Conservation (phyloP, 805 yeast genomes). For the Candida sakaeoensis region DNA sequence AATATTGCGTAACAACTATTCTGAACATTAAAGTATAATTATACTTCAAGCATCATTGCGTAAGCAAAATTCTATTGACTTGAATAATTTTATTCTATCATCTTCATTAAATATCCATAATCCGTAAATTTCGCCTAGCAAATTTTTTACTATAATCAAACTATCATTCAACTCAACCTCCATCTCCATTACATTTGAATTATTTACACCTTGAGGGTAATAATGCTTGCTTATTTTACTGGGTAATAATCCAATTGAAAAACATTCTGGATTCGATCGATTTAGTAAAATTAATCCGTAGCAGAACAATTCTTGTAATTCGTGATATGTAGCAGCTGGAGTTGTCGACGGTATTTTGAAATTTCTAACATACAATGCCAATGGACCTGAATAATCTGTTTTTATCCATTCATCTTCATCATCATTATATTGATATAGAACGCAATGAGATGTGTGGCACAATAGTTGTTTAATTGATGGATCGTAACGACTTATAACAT, state of each 20-base stretch:
- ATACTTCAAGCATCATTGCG: conserved; percentile 25
- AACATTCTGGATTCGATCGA: conserved; percentile 64
- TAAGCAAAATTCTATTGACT: conserved; percentile 40
- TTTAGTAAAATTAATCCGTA: conserved; percentile 71
- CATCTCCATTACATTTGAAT: conserved; percentile 41
- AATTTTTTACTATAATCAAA: conserved; percentile 63
- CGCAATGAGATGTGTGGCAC: conserved; percentile 69
- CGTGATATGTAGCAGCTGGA: conserved; percentile 18
- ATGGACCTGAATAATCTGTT: conserved; percentile 64
- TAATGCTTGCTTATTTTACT: conserved; percentile 45
- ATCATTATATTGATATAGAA: conserved; percentile 60
- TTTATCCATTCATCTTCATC: conserved; percentile 70
- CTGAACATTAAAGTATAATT: no score
- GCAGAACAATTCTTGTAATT: conserved; percentile 46
- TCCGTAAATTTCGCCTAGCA: conserved; percentile 70
- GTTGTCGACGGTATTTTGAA: conserved; percentile 22
- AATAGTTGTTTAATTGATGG: conserved; percentile 65
- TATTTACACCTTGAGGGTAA: conserved; percentile 32
- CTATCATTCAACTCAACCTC: conserved; percentile 68
- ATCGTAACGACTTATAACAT: conserved; percentile 75
- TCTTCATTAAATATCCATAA: conserved; percentile 72
- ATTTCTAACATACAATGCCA: conserved; percentile 61
- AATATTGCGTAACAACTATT: no score
- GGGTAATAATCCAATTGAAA: conserved; percentile 65
- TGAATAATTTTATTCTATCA: conserved; percentile 59